phyloP scores from a whole-genome alignment of 805 yeast genomes.

The Barnettozyma populi region DNA sequence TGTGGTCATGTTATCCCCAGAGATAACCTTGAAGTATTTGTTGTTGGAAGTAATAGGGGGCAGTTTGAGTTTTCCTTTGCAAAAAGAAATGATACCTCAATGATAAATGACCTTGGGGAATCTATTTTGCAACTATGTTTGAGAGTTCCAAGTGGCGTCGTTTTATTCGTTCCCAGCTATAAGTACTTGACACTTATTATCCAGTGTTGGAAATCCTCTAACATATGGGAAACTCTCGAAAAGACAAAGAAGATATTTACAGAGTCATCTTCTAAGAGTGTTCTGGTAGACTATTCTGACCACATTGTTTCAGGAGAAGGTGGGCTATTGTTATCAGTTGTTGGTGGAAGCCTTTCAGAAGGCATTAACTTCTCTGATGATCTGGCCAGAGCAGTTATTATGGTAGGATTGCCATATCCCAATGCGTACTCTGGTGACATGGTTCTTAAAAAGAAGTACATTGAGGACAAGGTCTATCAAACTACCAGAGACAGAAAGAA shows the following conservation, averaged over 20 bases:
- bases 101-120: constrained; percentile 48
- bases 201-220: constrained; percentile 43
- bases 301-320: constrained; percentile 40
- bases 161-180: constrained; percentile 83
- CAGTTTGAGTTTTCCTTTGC: constrained; percentile 65
- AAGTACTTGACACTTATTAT: constrained; percentile 53
- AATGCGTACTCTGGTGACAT: constrained; percentile 78
- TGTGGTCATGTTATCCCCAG: constrained; percentile 85
- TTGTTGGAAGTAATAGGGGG: constrained; percentile 30
- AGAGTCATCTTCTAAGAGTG: constrained; percentile 50
- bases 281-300: constrained; percentile 46
- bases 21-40: constrained; percentile 56
- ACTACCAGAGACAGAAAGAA: constrained; percentile 41
- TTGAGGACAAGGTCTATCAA: constrained; percentile 46
- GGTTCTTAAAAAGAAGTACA: constrained; percentile 60
- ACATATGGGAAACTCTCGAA: constrained; percentile 31
- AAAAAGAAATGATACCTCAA: constrained; percentile 41
- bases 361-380: constrained; percentile 89
- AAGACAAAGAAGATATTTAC: constrained; percentile 42
- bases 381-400: constrained; percentile 79
- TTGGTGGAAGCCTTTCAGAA: constrained; percentile 89
- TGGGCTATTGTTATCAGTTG: constrained; percentile 74
- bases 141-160: constrained; percentile 67
- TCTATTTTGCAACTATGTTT: constrained; percentile 37
- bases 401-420: constrained; percentile 89